Evolutionary conservation across 164 flowering plant genomes (phyloP).

Genomic region (grape (Vitis vinifera)): DNA sequence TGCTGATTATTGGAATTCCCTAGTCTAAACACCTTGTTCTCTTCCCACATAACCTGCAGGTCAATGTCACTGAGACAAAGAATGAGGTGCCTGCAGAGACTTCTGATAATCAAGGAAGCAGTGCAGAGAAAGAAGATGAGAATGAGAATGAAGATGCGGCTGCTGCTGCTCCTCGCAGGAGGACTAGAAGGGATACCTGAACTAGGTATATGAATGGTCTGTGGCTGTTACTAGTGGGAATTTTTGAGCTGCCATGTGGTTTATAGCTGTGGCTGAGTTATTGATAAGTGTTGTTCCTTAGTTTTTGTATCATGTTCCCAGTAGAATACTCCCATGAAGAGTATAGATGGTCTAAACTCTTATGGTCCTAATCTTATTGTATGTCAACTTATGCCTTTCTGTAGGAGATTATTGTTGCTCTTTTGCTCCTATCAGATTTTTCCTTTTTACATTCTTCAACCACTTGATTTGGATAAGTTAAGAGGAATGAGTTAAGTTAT

Average conservation of each 20-base stretch:
- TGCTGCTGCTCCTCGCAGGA: constrained; percentile 17
- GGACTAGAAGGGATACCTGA: constrained; percentile 25
- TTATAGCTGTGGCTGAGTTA: not conserved
- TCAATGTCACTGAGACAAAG: constrained; percentile 1
- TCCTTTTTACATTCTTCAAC: not conserved
- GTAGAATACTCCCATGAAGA: not conserved
- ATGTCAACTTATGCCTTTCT: not conserved
- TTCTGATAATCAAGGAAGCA: constrained; percentile 18
- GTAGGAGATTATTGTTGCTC: not conserved
- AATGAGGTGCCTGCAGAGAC: constrained; percentile 15
- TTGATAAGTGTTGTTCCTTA: not conserved
- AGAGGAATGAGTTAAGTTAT: too few relatives aligned
- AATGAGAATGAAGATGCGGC: constrained; percentile 21
- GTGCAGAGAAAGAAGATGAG: constrained; percentile 24
- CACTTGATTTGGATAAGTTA: too few relatives aligned
- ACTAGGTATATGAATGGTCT: not conserved
- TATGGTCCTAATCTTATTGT: not conserved
- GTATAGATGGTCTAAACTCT: not conserved
- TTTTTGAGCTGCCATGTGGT: not conserved
- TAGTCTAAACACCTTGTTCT: not conserved
- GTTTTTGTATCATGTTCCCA: not conserved
- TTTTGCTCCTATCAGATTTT: not conserved
- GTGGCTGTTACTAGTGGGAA: not conserved
- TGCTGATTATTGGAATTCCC: too few relatives aligned
- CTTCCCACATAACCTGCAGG: constrained; percentile 3